phyloP scores from a whole-genome alignment of 306 rosid genomes.

The Pyrus betulifolia region DNA sequence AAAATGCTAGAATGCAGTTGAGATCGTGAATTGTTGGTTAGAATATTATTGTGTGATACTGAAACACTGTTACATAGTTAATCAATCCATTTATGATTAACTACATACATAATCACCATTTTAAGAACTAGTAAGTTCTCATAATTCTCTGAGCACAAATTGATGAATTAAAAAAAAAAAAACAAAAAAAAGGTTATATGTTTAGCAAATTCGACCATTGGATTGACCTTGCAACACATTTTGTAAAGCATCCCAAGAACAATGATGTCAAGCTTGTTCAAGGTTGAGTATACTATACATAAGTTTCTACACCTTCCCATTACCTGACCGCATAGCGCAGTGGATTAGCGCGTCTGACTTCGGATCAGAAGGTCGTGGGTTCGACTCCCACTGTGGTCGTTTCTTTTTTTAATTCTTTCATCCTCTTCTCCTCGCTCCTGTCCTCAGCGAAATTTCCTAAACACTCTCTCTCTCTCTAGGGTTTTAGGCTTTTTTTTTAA shows the following conservation, averaged over 20 bases:
- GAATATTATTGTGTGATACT: neutral
- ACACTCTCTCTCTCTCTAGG: neutral
- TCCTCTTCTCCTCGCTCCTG: neutral
- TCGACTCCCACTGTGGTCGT: conserved; percentile 69
- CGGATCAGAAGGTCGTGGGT: conserved; percentile 78
- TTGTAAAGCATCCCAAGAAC: neutral
- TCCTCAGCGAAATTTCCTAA: too few species aligned
- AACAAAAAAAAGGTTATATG: too few species aligned
- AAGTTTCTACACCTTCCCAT: fast-evolving
- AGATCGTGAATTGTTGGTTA: too few species aligned
- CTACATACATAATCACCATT: neutral
- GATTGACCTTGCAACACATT: neutral
- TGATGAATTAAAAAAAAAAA: too few species aligned
- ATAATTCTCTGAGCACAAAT: too few species aligned
- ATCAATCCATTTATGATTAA: too few species aligned
- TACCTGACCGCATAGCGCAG: conserved; percentile 67
- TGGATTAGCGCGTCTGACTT: conserved; percentile 82
- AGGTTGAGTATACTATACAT: fast-evolving
- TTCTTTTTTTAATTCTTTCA: too few species aligned
- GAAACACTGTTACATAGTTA: neutral
- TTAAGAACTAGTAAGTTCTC: neutral
- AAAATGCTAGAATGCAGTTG: neutral
- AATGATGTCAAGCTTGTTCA: too few species aligned
- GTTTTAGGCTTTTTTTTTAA: neutral
- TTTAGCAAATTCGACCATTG: too few species aligned